Percentiles rank a stretch among this genome's conserved stretches.
These are phyloP conservation scores for Agaricus sinodeliciosus DNA, from an alignment of 768 basidiomycete species.

Conservation along the genomic window DNA sequence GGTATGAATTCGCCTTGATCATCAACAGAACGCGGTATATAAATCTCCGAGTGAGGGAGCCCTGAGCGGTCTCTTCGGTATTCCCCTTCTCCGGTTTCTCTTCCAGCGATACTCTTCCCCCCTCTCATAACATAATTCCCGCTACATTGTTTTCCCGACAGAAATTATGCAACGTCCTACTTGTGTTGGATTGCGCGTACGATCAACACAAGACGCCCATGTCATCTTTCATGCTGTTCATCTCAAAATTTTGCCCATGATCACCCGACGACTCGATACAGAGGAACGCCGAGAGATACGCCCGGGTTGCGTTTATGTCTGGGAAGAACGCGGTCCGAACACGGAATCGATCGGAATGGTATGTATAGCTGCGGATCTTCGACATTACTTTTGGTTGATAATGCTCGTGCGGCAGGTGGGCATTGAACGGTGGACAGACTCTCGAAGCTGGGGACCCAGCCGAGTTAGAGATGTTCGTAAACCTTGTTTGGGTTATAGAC, in stretches of 20 bases:
- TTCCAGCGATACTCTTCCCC: not conserved
- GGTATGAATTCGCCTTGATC: constrained; percentile 20
- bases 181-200: constrained; percentile 55
- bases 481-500: not conserved
- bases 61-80: not conserved
- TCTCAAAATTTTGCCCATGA: constrained; percentile 52
- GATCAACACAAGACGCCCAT: constrained; percentile 61
- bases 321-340: constrained; percentile 74
- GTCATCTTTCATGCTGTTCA: constrained; percentile 70
- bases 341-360: constrained; percentile 60
- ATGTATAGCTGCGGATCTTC: constrained; percentile 20
- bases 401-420: constrained; percentile 40
- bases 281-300: constrained; percentile 65
- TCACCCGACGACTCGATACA: constrained; percentile 65
- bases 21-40: constrained; percentile 15
- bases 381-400: constrained; percentile 8
- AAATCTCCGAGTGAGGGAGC: not conserved
- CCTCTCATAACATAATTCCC: not conserved
- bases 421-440: constrained; percentile 81
- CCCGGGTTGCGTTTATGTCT: constrained; percentile 75
- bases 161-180: constrained; percentile 60
- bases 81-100: not conserved
- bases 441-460: constrained; percentile 73
- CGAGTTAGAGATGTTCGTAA: constrained; percentile 64
- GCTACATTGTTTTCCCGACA: not conserved